Percentiles rank a stretch among this genome's conserved stretches.
These are phyloP conservation scores for Mycena vulgaris DNA, from an alignment of 768 basidiomycete genomes.

Conservation along the genomic window DNA sequence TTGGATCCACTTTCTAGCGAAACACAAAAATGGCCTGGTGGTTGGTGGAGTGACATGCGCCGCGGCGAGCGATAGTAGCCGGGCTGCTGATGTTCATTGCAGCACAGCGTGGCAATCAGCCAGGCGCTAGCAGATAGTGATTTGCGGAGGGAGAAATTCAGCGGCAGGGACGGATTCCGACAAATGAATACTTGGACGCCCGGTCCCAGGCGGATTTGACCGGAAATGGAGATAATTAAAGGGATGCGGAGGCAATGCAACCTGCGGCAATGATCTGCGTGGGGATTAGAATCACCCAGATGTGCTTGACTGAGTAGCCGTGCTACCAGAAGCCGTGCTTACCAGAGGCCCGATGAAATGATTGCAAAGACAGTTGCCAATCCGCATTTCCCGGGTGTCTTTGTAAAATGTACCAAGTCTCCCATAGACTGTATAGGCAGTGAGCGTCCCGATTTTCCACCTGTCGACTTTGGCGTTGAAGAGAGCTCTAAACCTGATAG, in stretches of 20 bases:
- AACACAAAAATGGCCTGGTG: neutral
- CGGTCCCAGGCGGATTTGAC: slow-evolving; percentile 19
- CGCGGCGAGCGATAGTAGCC: neutral
- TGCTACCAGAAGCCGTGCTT: neutral
- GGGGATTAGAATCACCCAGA: neutral
- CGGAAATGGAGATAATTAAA: neutral
- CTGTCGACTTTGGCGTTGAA: no score
- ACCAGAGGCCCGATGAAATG: neutral
- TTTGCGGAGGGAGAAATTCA: neutral
- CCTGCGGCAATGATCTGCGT: slow-evolving; percentile 6
- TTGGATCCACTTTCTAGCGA: neutral
- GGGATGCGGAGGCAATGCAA: neutral
- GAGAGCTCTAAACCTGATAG: no score
- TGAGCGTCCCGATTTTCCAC: no score
- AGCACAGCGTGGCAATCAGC: neutral
- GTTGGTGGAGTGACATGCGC: slow-evolving; percentile 1
- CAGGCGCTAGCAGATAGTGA: slow-evolving; percentile 1
- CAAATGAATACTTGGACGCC: neutral
- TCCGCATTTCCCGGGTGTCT: neutral
- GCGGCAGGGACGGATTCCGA: slow-evolving; percentile 2
- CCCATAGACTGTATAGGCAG: no score
- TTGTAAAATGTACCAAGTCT: no score
- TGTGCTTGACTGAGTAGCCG: neutral
- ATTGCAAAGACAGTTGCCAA: neutral
- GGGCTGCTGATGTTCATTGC: neutral